These are phyloP conservation scores for Bondarzewia mesenterica DNA, from an alignment of 1,284 basidiomycete genomes.

Conservation along the genomic window DNA sequence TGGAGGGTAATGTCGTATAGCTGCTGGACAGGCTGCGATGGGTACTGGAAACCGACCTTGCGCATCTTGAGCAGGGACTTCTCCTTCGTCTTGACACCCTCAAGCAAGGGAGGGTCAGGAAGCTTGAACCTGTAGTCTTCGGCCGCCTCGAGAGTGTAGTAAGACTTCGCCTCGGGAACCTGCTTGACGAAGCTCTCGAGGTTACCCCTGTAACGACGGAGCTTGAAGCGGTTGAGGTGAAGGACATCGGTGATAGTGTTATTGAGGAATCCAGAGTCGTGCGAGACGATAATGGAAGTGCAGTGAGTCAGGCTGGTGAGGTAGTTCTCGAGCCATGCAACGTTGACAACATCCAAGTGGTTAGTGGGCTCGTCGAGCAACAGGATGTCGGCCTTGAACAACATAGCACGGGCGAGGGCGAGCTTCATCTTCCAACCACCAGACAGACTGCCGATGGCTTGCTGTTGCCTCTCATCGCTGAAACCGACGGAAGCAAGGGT, in stretches of 20 bases:
- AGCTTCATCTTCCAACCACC: constrained; percentile 99
- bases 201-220: constrained; percentile 96
- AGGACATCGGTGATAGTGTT: constrained; percentile 98
- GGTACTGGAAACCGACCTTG: constrained; percentile 96
- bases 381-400: constrained; percentile 98
- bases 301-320: constrained; percentile 82
- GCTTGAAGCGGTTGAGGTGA: constrained; percentile 98
- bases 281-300: constrained; percentile 97
- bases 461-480: constrained; percentile 76
- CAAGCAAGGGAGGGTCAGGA: constrained; percentile 90
- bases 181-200: constrained; percentile 92
- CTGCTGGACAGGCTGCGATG: constrained; percentile 78
- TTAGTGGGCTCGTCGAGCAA: constrained; percentile 97
- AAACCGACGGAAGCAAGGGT: constrained; percentile 91
- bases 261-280: constrained; percentile 99
- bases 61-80: constrained; percentile 97
- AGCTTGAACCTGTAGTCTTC: constrained; percentile 98
- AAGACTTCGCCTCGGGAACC: constrained; percentile 96
- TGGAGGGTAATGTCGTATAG: constrained; percentile 93
- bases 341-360: constrained; percentile 95
- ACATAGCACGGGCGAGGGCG: constrained; percentile 94
- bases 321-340: constrained; percentile 96
- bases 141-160: constrained; percentile 91
- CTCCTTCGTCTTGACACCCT: constrained; percentile 99
- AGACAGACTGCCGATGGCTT: constrained; percentile 86